A percentile compares a stretch with the other conserved stretches of the same genome.
Conservation (phyloP, 2,329 filamentous ascomycete species). For the Aspergillus clavatus region DNA sequence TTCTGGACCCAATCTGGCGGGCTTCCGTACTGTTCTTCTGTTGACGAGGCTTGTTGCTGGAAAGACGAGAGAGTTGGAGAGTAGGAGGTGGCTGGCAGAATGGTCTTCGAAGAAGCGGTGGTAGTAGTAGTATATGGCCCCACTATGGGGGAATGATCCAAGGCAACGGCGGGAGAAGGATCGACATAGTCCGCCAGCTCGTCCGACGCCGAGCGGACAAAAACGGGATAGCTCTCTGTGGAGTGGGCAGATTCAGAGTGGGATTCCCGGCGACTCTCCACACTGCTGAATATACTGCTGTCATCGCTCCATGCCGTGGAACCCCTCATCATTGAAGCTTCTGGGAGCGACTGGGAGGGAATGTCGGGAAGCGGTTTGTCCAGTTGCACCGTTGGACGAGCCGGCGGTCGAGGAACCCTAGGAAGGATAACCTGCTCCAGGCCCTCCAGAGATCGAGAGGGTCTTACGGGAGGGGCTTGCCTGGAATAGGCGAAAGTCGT, state of each 20-base stretch:
- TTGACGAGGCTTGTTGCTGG: constrained; percentile 17
- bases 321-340: constrained; percentile 16
- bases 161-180: constrained; percentile 19
- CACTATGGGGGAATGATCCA: constrained; percentile 6
- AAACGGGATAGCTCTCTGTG: constrained; percentile 29
- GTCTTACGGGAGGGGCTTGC: constrained; percentile 30
- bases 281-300: constrained; percentile 24
- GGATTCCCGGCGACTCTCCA: constrained; percentile 14
- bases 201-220: constrained; percentile 26
- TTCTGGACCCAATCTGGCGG: constrained; percentile 19
- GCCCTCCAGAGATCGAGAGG: constrained; percentile 34
- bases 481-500: constrained; percentile 17
- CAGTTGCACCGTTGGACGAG: constrained; percentile 20
- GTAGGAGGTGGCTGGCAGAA: constrained; percentile 7
- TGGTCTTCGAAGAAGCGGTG: no score
- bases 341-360: constrained; percentile 24
- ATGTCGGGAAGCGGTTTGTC: constrained; percentile 32
- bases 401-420: constrained; percentile 10
- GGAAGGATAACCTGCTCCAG: constrained; percentile 35
- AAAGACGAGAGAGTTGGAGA: constrained; percentile 4
- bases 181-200: constrained; percentile 25
- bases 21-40: constrained; percentile 24
- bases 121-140: constrained; percentile 4
- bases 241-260: constrained; percentile 20
- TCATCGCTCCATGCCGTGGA: constrained; percentile 29